These are phyloP conservation scores for Fusarium euwallaceae DNA, from an alignment of 2,329 filamentous ascomycete genomes.

Conservation along the genomic window DNA sequence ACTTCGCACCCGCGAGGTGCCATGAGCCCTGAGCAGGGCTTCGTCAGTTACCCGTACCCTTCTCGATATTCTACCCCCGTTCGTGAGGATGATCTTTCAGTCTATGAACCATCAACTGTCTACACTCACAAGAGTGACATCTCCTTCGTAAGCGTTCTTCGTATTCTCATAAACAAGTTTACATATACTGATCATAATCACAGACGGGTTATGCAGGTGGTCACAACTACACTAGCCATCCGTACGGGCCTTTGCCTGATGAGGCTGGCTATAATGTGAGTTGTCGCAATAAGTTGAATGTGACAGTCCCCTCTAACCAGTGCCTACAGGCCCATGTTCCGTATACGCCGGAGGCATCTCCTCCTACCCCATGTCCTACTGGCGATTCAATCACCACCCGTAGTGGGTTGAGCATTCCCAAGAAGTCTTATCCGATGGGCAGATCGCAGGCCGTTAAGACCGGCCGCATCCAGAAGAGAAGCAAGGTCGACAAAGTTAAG, in stretches of 20 bases:
- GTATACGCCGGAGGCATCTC: conserved; percentile 65
- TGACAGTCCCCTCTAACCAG: conserved; percentile 7
- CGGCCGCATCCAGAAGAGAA: conserved; percentile 42
- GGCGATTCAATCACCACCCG: conserved; percentile 53
- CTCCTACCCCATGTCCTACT: conserved; percentile 53
- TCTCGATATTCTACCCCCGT: conserved; percentile 38
- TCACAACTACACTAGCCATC: conserved; percentile 18
- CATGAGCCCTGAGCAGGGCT: conserved; percentile 20
- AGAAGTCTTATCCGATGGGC: conserved; percentile 23
- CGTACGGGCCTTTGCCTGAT: conserved; percentile 39
- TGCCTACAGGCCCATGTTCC: conserved; percentile 30
- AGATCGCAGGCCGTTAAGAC: conserved; percentile 33
- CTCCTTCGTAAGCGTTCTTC: conserved; percentile 35
- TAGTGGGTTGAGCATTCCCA: conserved; percentile 51
- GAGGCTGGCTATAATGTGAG: conserved; percentile 41
- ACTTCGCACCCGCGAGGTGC: conserved; percentile 30
- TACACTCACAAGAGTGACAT: conserved; percentile 34
- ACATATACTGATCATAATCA: conserved; percentile 4
- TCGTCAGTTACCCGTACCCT: conserved; percentile 20
- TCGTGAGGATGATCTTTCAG: conserved; percentile 33
- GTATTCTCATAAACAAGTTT: not conserved
- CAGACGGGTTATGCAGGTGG: conserved; percentile 31
- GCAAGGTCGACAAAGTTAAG: conserved; percentile 51
- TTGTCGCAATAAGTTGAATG: not conserved
- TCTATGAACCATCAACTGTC: conserved; percentile 33